These are phyloP conservation scores for Botryosphaeria dothidea DNA, from an alignment of 2,329 filamentous ascomycete genomes.

Conservation along the genomic window DNA sequence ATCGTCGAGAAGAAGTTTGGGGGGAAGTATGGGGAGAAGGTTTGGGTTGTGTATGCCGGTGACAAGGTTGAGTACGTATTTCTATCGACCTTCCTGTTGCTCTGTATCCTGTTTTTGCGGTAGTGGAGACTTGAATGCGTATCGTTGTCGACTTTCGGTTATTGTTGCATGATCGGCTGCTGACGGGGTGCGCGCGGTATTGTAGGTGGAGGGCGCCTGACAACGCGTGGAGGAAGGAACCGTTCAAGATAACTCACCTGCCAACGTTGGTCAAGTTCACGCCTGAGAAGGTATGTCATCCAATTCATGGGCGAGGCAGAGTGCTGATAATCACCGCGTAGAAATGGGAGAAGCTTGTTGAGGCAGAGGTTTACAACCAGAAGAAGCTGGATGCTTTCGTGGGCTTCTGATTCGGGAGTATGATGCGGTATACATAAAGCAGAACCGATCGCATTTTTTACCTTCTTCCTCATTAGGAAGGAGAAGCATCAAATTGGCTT, in stretches of 20 bases:
- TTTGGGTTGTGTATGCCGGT: neutral
- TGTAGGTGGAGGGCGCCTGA: neutral
- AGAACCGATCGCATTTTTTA: too few species aligned
- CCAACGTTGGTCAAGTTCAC: conserved; percentile 5
- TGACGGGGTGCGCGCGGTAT: neutral
- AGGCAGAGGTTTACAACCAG: neutral
- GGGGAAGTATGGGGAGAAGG: neutral
- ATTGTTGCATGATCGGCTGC: too few species aligned
- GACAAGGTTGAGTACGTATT: neutral
- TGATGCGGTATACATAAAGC: too few species aligned
- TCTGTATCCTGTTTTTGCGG: neutral
- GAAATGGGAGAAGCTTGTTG: conserved; percentile 1
- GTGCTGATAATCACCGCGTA: neutral
- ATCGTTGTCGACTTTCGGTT: neutral
- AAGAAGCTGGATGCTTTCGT: conserved; percentile 2
- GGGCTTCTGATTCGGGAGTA: neutral
- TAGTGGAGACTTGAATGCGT: neutral
- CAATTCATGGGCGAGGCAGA: neutral
- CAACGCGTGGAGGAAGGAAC: conserved; percentile 4
- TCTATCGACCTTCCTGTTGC: too few species aligned
- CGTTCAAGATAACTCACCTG: neutral
- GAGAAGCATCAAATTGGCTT: too few species aligned
- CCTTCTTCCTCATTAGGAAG: too few species aligned
- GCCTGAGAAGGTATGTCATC: neutral
- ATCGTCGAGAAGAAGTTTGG: neutral